phyloP scores from a whole-genome alignment of 768 basidiomycete genomes.

The Mycena galericulata region DNA sequence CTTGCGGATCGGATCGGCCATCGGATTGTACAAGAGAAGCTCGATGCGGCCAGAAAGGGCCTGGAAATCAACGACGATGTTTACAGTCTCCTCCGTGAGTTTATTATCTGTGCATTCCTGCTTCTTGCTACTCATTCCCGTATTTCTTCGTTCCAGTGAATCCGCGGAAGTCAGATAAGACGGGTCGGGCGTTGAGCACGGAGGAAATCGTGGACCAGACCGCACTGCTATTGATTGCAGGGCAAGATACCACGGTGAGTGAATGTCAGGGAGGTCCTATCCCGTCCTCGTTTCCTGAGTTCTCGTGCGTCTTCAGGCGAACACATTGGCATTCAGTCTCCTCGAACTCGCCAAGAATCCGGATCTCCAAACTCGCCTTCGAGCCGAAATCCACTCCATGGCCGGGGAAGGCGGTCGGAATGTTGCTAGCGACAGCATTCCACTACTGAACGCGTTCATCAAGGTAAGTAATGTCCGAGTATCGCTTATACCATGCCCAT shows the following conservation, averaged over 20 bases:
- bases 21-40: conserved; percentile 6
- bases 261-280: background rate
- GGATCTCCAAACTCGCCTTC: conserved; percentile 15
- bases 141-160: background rate
- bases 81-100: conserved; percentile 14
- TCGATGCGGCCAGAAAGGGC: background rate
- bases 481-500: background rate
- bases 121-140: background rate
- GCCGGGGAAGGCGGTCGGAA: background rate
- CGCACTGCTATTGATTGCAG: conserved; percentile 21
- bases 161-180: background rate
- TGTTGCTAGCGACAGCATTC: conserved; percentile 11
- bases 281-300: background rate
- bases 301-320: background rate
- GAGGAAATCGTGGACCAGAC: conserved; percentile 23
- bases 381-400: conserved; percentile 11
- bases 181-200: conserved; percentile 17
- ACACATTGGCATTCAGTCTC: conserved; percentile 19
- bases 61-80: conserved; percentile 5
- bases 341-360: conserved; percentile 21
- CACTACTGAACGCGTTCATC: conserved; percentile 32
- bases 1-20: background rate
- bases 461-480: conserved; percentile 16
- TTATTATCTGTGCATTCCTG: background rate
- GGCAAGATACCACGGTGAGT: conserved; percentile 24